Evolutionary conservation across 768 basidiomycete species (phyloP), one percentile per base, ranked within the genome.

Genomic region (Atractiella rhizophila): DNA sequence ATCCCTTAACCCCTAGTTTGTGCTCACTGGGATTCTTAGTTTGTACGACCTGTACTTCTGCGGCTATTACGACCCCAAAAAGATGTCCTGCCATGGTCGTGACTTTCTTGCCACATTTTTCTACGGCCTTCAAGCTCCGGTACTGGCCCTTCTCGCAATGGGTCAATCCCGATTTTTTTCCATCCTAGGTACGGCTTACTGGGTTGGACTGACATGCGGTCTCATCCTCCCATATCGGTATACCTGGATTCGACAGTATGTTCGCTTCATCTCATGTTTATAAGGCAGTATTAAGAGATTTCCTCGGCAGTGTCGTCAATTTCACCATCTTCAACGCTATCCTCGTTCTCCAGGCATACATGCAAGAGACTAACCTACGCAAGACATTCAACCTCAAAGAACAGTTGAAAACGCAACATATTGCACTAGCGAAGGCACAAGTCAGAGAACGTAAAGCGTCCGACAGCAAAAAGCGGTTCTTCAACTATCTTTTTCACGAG

Each of bases 401-500:
- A 52, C 76, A 78, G 57, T 66, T 81, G 46, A 80, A 79, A 57
- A 64, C 71, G 2, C 73, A 76, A 46, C 77, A 67, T 54, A 56
- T 70, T 56, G 68, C 69, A 11, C 68, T 67, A 13, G 65, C 80
- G 65, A 71, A 74, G 59, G 65, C 77, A 5, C 76, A 80, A 56
- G 65, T 78, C 61, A 67, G 72, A 50, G 65, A 77, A 66, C 38
- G 41, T 20, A 28, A 46, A 27, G 43, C 46, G 39, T 69, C 73
- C 5, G 83, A 85, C 48, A 78, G 76, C 5, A 86, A 85, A 56
- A 67, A 49, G 73, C 76, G 75, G 70, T 66, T 61, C 69, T 66
- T 48, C 15, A 61, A 59, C 13, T 62, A 56, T 47, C 54, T 67
- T 50, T 66, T 66, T 48, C 65, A 66, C 49, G 52, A 59, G 34